Evolutionary conservation across 495 filamentous ascomycete genomes (phyloP), one percentile per base, ranked within the genome.

Genomic region (Penicillium verhagenii): DNA sequence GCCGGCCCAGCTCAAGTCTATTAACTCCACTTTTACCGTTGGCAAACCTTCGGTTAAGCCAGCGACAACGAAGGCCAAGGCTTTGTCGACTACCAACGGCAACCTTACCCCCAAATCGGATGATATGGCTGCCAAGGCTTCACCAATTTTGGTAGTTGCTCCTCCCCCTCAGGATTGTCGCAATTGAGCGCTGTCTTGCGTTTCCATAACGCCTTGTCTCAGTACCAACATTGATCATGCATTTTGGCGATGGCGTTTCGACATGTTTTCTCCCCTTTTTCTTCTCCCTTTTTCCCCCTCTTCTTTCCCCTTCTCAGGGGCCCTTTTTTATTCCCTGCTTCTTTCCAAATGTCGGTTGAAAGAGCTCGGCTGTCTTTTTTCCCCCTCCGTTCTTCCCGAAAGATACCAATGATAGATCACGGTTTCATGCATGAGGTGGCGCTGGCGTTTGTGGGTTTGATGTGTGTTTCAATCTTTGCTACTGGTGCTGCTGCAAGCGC

Each of bases 371-470:
- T 37, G 11, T 50, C 20, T 4, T 50, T 47, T 54, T 43, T 51
- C 37, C 43, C 60, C 42, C 43, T 62, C 42, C 53, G 47, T 58
- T 31, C 50, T 62, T 61, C 57, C 57, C 47, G 55, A 60, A 58
- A 68, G 73, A 76, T 76, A 75, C 72, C 73, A 75, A 57, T 53
- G 72, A 73, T 76, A 76, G 72, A 76, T 58, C 54, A 63, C 54
- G 61, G 61, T 54, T 66, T 23, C 52, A 48, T 66, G 62, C 67
- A 68, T 70, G 49, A 45, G 51, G 45, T 57, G 63, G 57, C 54
- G 64, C 67, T 60, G 70, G 67, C 60, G 67, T 70, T 69, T 56
- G 35, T 24, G 37, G 37, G 43, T 35, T 31, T 35, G 33, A 35
- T 35, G 33, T 16, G 10, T 35, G 4, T 35, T 35, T 35, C 1